Base-by-base conservation (phyloP, 2,329 filamentous ascomycete genomes). In the Diaporthe amygdali region DNA sequence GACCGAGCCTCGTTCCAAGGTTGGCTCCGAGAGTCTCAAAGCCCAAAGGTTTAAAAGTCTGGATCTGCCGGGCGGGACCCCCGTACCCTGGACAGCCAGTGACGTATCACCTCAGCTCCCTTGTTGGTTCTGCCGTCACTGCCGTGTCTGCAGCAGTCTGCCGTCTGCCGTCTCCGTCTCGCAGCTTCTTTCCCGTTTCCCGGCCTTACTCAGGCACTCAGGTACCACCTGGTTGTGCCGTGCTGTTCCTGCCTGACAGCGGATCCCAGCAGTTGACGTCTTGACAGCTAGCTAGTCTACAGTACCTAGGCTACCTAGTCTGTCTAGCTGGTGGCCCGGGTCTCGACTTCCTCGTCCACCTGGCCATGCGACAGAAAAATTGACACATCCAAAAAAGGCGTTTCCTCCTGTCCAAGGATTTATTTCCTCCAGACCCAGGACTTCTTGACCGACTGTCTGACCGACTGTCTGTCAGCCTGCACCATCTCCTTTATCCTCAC, bases 141-240 rank as follows among this genome's bases (percentile, higher is more conserved):
- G 56, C 56, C 56, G 56, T n/a, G n/a, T 61, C 56, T 30, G 12
- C 10, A n/a, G n/a, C n/a, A n/a, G 2, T 39, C 25, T 47, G n/a
- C n/a, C n/a, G 46, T 47, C 8, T 47, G n/a, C n/a, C n/a, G 44
- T 46, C 17, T 56, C 34, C 32, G 34, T 59, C 39, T 61, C 56
- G 56, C 56, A 61, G 25, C 55, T 46, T 32, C 56, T 46, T 59
- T 63, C 39, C 56, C n/a, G n/a, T n/a, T n/a, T n/a, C n/a, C n/a
- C n/a, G 32, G 56, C 56, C 56, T 63, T 46, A 34, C 32, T 63
- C 56, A 63, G 39, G 39, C 47, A 63, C 56, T 25, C 46, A 15
- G n/a, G 55, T 41, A 59, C n/a, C n/a, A n/a, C n/a, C n/a, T n/a
- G n/a, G n/a, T n/a, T n/a, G n/a, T n/a, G n/a, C n/a, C n/a, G n/a